These are phyloP conservation scores for Candida alai DNA, from an alignment of 805 yeast genomes.

Conservation along the genomic window DNA sequence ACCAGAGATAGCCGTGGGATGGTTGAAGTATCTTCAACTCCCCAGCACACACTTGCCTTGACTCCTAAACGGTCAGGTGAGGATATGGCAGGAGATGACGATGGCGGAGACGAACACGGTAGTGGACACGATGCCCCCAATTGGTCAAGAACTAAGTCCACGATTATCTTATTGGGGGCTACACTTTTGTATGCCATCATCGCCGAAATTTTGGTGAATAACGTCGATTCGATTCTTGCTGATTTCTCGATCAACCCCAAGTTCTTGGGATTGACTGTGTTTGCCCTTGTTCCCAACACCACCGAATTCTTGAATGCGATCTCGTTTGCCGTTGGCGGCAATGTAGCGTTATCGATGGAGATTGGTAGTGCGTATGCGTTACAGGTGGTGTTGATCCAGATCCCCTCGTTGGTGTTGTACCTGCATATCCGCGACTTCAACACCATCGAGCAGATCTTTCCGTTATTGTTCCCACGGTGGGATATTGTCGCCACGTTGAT, in stretches of 20 bases:
- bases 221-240: constrained; percentile 81
- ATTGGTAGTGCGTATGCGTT: constrained; percentile 97
- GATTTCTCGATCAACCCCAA: constrained; percentile 85
- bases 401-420: constrained; percentile 82
- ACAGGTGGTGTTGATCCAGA: constrained; percentile 90
- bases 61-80: too few species aligned
- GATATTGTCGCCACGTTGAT: constrained; percentile 82
- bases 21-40: constrained; percentile 4
- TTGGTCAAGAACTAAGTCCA: constrained; percentile 85
- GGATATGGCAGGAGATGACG: constrained; percentile 10
- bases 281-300: constrained; percentile 94
- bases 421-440: constrained; percentile 49
- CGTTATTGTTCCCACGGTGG: constrained; percentile 93
- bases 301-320: constrained; percentile 97
- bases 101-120: constrained; percentile 27
- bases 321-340: constrained; percentile 93
- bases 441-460: constrained; percentile 51
- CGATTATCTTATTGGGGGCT: constrained; percentile 76
- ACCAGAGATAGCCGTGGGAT: constrained; percentile 2
- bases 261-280: constrained; percentile 87
- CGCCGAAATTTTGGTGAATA: constrained; percentile 90
- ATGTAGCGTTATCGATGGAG: constrained; percentile 95
- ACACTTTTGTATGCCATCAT: constrained; percentile 86
- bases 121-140: constrained; percentile 96
- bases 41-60: background rate